Conservation (phyloP, 2,329 filamentous ascomycete species). For the Eutypella sp. region DNA sequence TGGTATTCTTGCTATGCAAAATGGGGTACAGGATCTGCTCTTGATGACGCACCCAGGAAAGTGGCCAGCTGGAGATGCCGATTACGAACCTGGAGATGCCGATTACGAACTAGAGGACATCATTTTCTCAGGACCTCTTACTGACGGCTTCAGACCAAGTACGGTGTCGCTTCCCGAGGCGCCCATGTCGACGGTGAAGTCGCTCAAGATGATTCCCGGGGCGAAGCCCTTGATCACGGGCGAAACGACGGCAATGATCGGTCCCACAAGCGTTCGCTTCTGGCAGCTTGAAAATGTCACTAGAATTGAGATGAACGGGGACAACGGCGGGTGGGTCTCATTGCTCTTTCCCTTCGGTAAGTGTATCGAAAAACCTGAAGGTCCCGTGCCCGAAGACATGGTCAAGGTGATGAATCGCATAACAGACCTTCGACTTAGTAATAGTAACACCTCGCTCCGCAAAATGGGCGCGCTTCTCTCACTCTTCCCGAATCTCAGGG, state of each 20-base stretch:
- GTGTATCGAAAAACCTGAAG: no score
- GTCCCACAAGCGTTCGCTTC: not conserved
- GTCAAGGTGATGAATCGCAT: not conserved
- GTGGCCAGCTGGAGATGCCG: not conserved
- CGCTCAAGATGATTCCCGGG: not conserved
- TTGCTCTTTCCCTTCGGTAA: not conserved
- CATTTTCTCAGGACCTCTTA: no score
- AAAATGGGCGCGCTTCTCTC: not conserved
- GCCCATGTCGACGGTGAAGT: not conserved
- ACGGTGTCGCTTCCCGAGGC: not conserved
- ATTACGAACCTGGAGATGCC: not conserved
- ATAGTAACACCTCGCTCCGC: not conserved
- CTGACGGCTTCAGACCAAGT: no score
- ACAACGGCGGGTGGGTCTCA: not conserved
- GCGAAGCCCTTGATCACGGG: not conserved
- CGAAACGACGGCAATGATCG: not conserved
- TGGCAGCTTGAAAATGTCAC: not conserved
- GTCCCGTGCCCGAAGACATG: not conserved
- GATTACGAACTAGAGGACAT: not conserved
- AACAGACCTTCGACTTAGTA: not conserved
- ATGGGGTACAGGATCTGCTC: not conserved
- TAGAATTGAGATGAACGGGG: not conserved
- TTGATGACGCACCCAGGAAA: not conserved
- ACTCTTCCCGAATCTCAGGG: not conserved
- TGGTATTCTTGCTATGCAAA: not conserved